Evolutionary conservation across 495 filamentous ascomycete genomes (phyloP).

Genomic region (Recurvomyces mirabilis): DNA sequence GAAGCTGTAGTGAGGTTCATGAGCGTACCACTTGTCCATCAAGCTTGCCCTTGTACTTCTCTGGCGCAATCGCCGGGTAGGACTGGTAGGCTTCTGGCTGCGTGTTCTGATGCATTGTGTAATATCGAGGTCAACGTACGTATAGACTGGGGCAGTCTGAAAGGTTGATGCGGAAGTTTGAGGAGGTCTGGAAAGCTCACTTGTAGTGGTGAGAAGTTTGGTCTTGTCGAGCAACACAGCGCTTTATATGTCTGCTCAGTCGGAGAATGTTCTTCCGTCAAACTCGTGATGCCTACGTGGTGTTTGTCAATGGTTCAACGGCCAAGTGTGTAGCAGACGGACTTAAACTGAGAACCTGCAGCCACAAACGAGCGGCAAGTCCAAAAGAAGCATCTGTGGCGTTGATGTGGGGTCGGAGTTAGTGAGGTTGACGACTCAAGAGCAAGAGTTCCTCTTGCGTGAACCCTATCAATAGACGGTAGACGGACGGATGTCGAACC

Average conservation of each 20-base stretch:
- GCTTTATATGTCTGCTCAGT: background rate
- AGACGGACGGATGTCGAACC: no score
- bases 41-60: conserved; percentile 6
- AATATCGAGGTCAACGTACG: background rate
- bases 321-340: background rate
- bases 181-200: no score
- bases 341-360: background rate
- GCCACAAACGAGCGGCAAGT: background rate
- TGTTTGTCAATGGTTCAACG: background rate
- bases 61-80: conserved; percentile 7
- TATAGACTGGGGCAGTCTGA: no score
- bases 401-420: no score
- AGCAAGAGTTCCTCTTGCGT: no score
- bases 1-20: background rate
- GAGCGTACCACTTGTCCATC: conserved; percentile 8
- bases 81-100: background rate
- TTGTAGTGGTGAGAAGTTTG: no score
- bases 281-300: background rate
- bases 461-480: no score
- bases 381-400: background rate
- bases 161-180: no score
- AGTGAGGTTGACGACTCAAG: no score
- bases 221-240: no score
- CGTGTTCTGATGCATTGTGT: background rate
- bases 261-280: background rate